These are phyloP conservation scores for Apiospora koreana DNA, from an alignment of 2,329 filamentous ascomycete species.

Conservation along the genomic window DNA sequence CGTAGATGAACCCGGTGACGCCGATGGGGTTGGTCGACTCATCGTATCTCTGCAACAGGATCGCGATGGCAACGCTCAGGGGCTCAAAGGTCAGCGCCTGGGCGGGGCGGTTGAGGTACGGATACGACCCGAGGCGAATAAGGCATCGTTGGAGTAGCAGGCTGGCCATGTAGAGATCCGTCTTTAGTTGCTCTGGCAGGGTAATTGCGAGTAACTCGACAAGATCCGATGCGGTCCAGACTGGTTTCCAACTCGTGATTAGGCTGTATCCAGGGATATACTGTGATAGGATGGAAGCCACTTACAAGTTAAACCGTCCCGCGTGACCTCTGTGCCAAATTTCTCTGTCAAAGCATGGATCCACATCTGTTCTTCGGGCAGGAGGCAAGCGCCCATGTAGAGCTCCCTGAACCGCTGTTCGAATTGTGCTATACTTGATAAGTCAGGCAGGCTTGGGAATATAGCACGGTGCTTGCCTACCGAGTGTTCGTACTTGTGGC, in stretches of 20 bases:
- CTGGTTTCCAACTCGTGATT: neutral
- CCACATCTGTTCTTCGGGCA: constrained; percentile 1
- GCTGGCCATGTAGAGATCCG: constrained; percentile 4
- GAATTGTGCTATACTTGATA: neutral
- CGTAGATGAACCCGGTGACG: neutral
- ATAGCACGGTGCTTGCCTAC: neutral
- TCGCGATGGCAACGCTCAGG: neutral
- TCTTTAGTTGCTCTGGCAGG: neutral
- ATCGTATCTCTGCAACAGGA: neutral
- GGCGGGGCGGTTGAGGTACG: neutral
- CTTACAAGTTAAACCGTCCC: neutral
- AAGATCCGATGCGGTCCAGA: neutral
- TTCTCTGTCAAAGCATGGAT: neutral
- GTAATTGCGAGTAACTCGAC: constrained; percentile 1
- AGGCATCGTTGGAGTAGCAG: neutral
- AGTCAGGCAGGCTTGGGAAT: neutral
- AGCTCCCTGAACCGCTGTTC: neutral
- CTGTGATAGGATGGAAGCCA: neutral
- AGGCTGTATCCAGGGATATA: neutral
- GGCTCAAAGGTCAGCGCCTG: neutral
- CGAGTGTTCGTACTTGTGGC: constrained; percentile 3
- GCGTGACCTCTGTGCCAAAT: neutral
- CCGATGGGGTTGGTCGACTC: neutral
- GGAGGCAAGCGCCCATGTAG: neutral
- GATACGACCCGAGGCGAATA: neutral